A percentile compares a stretch with the other conserved stretches of the same genome.
phyloP scores from a whole-genome alignment of 1,284 basidiomycete species.

The Fomitiporia mediterranea region DNA sequence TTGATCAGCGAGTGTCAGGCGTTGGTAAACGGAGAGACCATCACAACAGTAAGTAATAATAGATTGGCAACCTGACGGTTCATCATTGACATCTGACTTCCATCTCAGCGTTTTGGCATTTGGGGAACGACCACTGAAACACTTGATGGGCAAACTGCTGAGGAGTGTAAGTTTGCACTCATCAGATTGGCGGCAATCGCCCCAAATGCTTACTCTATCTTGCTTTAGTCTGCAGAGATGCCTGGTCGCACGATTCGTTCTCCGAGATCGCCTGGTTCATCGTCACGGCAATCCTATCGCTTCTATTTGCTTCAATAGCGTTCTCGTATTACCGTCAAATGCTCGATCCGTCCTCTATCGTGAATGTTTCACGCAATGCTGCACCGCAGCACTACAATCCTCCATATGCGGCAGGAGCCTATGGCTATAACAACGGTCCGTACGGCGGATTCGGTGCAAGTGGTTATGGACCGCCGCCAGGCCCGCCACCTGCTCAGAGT shows the following conservation, averaged over 20 bases:
- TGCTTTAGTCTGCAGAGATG: conserved; percentile 46
- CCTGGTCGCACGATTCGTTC: conserved; percentile 58
- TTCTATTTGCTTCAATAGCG: conserved; percentile 55
- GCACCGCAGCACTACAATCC: conserved; percentile 37
- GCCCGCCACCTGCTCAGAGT: conserved; percentile 36
- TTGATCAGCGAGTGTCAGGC: conserved; percentile 40
- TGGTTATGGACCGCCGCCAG: conserved; percentile 38
- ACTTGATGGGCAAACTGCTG: conserved; percentile 37
- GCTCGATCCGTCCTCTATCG: conserved; percentile 51
- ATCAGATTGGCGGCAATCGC: background rate
- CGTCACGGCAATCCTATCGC: conserved; percentile 44
- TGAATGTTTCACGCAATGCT: conserved; percentile 33
- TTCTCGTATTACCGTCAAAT: conserved; percentile 69
- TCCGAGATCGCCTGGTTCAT: conserved; percentile 56
- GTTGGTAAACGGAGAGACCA: conserved; percentile 2
- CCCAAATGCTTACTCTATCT: too few species aligned
- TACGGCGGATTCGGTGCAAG: conserved; percentile 25
- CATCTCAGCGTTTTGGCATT: conserved; percentile 31
- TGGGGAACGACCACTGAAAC: conserved; percentile 36
- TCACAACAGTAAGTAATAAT: conserved; percentile 13
- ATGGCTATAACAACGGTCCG: conserved; percentile 18
- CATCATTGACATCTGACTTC: background rate
- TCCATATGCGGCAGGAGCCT: conserved; percentile 32
- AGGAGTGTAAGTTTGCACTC: conserved; percentile 37
- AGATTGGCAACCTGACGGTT: background rate